These are phyloP conservation scores for Sugiyamaella mastotermitis DNA, from an alignment of 805 yeast genomes.

Conservation along the genomic window DNA sequence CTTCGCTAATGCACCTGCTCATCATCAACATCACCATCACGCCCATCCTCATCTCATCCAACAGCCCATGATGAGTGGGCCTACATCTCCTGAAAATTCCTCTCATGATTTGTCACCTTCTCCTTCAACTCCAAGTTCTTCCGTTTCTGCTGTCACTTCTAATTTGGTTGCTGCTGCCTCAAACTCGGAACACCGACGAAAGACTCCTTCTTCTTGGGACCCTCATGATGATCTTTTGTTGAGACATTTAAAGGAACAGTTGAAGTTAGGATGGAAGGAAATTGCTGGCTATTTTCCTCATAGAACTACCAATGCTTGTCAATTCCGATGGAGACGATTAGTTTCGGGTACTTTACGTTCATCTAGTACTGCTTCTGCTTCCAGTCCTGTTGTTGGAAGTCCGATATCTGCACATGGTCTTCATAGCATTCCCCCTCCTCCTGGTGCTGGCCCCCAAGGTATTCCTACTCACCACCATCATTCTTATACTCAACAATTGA, in stretches of 20 bases:
- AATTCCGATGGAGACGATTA: conserved; percentile 80
- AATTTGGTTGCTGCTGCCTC: conserved; percentile 2
- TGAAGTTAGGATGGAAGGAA: conserved; percentile 85
- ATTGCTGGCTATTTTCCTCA: conserved; percentile 72
- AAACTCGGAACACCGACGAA: conserved; percentile 16
- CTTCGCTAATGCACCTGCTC: no score
- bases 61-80: background rate
- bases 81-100: background rate
- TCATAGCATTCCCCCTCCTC: conserved; percentile 1
- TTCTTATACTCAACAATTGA: background rate
- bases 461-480: conserved; percentile 11
- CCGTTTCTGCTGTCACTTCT: background rate
- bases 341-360: conserved; percentile 38
- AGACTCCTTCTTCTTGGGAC: conserved; percentile 64
- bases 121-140: conserved; percentile 1
- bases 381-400: conserved; percentile 4
- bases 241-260: conserved; percentile 73
- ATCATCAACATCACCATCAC: conserved; percentile 1
- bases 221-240: conserved; percentile 67
- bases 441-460: conserved; percentile 3
- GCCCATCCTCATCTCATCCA: background rate
- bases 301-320: conserved; percentile 85
- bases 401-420: conserved; percentile 4
- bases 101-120: background rate
- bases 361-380: conserved; percentile 6